Conservation (phyloP, 768 basidiomycete genomes). For the Leccinum rimulosum region DNA sequence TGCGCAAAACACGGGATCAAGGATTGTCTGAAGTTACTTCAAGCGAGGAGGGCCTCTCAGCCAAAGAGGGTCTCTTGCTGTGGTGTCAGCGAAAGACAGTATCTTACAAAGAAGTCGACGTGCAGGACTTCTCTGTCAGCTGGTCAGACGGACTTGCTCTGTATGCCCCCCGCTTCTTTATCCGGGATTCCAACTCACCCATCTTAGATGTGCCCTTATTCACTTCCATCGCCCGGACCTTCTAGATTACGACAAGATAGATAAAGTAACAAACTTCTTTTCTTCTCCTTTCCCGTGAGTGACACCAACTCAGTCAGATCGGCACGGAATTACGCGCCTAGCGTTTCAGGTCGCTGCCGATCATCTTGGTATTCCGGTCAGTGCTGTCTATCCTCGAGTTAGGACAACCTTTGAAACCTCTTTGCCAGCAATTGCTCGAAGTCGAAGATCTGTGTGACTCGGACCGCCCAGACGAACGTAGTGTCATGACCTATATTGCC, state of each 20-base stretch:
- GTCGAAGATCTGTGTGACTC: conserved; percentile 93
- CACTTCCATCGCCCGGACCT: conserved; percentile 97
- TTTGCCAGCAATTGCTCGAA: conserved; percentile 82
- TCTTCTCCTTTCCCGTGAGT: neutral
- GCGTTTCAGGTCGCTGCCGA: conserved; percentile 89
- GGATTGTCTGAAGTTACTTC: conserved; percentile 12
- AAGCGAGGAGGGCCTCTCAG: conserved; percentile 98
- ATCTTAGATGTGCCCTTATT: conserved; percentile 88
- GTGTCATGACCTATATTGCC: conserved; percentile 97
- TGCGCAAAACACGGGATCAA: neutral
- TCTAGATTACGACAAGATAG: conserved; percentile 80
- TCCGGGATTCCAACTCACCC: conserved; percentile 7
- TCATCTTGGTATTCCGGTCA: conserved; percentile 86
- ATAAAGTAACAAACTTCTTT: conserved; percentile 57
- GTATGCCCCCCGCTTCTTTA: conserved; percentile 44
- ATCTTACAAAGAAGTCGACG: conserved; percentile 87
- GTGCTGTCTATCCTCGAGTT: conserved; percentile 26
- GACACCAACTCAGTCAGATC: conserved; percentile 53
- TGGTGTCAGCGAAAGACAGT: conserved; percentile 99
- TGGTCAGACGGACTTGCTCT: conserved; percentile 96
- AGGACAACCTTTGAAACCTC: neutral
- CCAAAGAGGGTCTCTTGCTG: conserved; percentile 93
- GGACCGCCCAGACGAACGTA: conserved; percentile 88
- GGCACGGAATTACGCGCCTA: conserved; percentile 77
- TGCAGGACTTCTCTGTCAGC: conserved; percentile 89